Base-by-base conservation (phyloP, 352 stramenopile species). In the Globisporangium irregulare region DNA sequence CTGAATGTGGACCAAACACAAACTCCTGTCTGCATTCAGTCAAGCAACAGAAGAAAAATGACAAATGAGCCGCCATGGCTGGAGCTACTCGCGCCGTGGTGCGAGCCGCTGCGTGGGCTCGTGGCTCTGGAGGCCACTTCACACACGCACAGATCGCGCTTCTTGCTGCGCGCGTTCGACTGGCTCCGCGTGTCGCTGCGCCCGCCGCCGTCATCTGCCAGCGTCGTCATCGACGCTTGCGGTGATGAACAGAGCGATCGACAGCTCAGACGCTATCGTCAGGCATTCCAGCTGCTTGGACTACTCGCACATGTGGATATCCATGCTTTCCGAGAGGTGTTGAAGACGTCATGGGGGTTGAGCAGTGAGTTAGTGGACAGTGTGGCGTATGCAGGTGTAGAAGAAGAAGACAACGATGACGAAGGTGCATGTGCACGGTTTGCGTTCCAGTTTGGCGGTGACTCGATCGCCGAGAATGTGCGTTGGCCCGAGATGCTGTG, bases 381-480 rank as follows among this genome's bases (percentile, higher is more conserved):
- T 25, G 54, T 41, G 25, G 25, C 3, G 15, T 41, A 59, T 25
- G 27, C 25, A 18, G 24, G 14, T 2, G 22, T n/a, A 8, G 12
- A 36, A 38, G 24, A 38, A 8, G 34, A 6, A 10, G 32, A 53
- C 9, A n/a, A 62, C 34, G n/a, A 50, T 12, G 58, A 53, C 4
- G 58, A 54, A 18, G 20, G n/a, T 14, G 20, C 32, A 2, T 18
- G 24, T 6, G 36, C 34, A 3, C 34, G 58, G 34, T 63, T 63
- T 53, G 36, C 36, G 58, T 50, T 66, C 46, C 43, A 58, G 22
- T 58, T 66, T 18, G 60, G 41, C n/a, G 60, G 48, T 25, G 60
- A 55, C n/a, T 55, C 60, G 27, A 58, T 66, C 60, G 60, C 43
- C 10, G 41, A 66, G 18, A 32, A 58, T 32, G 46, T 66, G 24